phyloP scores from a whole-genome alignment of 192 early-diverging fungal genomes.

The Chytriomyces sp. region DNA sequence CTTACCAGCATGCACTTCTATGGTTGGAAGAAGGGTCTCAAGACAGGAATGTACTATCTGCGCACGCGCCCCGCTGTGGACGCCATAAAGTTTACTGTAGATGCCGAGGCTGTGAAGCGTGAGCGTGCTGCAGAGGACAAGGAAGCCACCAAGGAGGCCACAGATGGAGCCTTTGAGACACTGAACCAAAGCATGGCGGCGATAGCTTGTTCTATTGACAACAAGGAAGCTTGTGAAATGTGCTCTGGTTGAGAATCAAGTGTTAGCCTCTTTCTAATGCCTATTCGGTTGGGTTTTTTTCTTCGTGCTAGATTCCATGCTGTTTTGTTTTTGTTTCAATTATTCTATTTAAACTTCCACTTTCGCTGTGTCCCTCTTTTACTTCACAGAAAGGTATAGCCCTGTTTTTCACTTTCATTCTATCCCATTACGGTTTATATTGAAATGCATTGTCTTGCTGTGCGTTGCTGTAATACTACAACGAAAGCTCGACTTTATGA shows the following conservation, averaged over 20 bases:
- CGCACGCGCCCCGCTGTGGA: conserved; percentile 92
- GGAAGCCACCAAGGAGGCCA: conserved; percentile 15
- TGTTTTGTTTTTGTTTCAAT: no score
- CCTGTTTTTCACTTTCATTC: no score
- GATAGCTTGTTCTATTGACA: conserved; percentile 88
- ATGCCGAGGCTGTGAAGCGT: conserved; percentile 65
- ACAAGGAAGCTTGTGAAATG: conserved; percentile 90
- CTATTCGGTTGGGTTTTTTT: no score
- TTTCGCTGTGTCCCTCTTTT: no score
- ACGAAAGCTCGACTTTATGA: no score
- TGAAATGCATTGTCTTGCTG: background rate
- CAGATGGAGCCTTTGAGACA: conserved; percentile 57
- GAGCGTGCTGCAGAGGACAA: conserved; percentile 22
- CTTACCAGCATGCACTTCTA: conserved; percentile 98
- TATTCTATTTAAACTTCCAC: no score
- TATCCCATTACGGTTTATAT: no score
- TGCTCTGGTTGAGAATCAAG: conserved; percentile 73
- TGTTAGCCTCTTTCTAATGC: no score
- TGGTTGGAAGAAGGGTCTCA: conserved; percentile 96
- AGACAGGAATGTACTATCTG: conserved; percentile 99
- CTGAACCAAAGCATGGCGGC: conserved; percentile 63
- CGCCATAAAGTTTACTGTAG: conserved; percentile 98
- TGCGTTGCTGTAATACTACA: background rate
- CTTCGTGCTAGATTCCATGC: no score
- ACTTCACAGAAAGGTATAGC: no score